A percentile compares a stretch with the other conserved stretches of the same genome.
phyloP scores from a whole-genome alignment of 768 basidiomycete species.

The Boletus vermiculosoides region DNA sequence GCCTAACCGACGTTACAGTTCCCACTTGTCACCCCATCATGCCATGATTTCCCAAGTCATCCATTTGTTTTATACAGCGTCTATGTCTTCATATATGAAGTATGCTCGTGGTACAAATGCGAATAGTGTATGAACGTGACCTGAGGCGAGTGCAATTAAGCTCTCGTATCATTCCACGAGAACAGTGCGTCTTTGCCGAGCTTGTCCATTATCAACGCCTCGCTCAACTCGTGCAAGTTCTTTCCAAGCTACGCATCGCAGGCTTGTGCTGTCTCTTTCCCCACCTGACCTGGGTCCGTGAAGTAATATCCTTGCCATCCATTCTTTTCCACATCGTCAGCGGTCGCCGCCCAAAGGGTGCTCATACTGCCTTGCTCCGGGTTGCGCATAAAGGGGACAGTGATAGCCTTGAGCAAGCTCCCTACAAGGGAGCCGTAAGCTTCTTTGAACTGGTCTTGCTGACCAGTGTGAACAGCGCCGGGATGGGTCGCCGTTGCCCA shows the following conservation, averaged over 20 bases:
- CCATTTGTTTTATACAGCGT: background rate
- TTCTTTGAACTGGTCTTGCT: slow-evolving; percentile 4
- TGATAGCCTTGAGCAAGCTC: background rate
- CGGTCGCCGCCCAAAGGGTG: slow-evolving; percentile 34
- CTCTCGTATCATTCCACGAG: slow-evolving; percentile 18
- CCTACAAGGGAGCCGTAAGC: background rate
- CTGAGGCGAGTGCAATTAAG: background rate
- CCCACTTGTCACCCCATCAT: background rate
- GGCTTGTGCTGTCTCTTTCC: slow-evolving; percentile 21
- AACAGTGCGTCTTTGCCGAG: slow-evolving; percentile 18
- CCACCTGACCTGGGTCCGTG: slow-evolving; percentile 5
- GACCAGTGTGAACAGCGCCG: background rate
- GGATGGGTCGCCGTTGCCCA: background rate
- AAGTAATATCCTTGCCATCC: slow-evolving; percentile 29
- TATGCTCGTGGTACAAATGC: background rate
- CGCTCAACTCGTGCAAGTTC: slow-evolving; percentile 33
- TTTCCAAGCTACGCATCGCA: slow-evolving; percentile 25
- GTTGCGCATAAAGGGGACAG: background rate
- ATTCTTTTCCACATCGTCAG: slow-evolving; percentile 6
- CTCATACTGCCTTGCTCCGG: background rate
- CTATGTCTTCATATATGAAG: slow-evolving; percentile 2
- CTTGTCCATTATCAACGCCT: slow-evolving; percentile 27
- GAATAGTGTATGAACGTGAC: background rate
- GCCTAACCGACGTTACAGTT: background rate
- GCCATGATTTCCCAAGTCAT: background rate